Evolutionary conservation across 306 rosid genomes (phyloP), one percentile per base, ranked within the genome.

Genomic region (Astragalus membranaceus): DNA sequence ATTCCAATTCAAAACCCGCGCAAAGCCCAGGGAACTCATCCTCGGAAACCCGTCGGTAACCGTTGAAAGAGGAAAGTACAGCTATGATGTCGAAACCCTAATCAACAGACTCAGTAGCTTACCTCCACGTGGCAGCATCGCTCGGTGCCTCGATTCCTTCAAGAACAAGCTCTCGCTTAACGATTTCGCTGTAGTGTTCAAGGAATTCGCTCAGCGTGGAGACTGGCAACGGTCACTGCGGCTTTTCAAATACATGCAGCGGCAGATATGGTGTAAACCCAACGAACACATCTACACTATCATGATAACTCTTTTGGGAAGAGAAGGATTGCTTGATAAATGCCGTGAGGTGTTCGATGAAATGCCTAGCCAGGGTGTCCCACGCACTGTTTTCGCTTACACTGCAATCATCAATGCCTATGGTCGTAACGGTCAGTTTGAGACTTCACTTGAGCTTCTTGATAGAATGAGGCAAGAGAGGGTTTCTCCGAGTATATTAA

Each of bases 211-310:
- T 0, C 85, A 84, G 72, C 95, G 97, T 10, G 95, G 95, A 4
- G 96, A 95, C 6, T 91, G 99, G 99, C 99, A 91, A 73, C 78
- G 99, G 0, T 91, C 97, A 15, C 81, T 91, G 10, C 83, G 97
- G 6, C 85, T 95, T 53, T 95, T 95, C 76, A 95, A 91, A 86
- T 86, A 91, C 30, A 95, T 89, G 95, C 97, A 94, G 87, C 87
- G 99, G 2, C 97, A 94, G 86, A 85, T 94, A 42, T 94, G 99
- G 99, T 94, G 99, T 78, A 94, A 91, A 80, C 99, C 97, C 0
- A 94, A 83, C 61, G 97, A 94, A 59, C 97, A 94, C 64, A 91
- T 94, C 9, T 91, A 82, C 74, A 91, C 96, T 0, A 91, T 94
- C 44, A 88, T 94, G 85, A 89, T 94, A 15, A 94, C 91, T 20